Conservation (phyloP, 306 rosid genomes). For the Vigna hirtella region DNA sequence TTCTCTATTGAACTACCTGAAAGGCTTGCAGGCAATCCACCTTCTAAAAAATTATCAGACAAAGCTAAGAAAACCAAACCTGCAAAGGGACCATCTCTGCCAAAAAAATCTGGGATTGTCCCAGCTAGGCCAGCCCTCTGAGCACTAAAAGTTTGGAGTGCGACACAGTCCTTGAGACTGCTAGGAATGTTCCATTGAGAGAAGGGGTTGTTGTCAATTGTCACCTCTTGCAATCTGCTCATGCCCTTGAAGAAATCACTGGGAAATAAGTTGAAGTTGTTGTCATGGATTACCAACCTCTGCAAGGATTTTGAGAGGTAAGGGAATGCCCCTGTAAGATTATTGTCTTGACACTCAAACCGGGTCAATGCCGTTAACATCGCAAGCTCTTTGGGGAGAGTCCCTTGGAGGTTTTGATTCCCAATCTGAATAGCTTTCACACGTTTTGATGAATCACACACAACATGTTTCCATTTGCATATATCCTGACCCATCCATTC, state of each 20-base stretch:
- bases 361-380: conserved; percentile 46
- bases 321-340: conserved; percentile 69
- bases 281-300: conserved; percentile 53
- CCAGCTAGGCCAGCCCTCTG: conserved; percentile 53
- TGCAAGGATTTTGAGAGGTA: conserved; percentile 50
- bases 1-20: conserved; percentile 53
- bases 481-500: conserved; percentile 59
- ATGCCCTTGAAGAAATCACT: conserved; percentile 62
- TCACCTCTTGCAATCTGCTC: conserved; percentile 43
- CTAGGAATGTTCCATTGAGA: conserved; percentile 65
- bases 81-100: conserved; percentile 45
- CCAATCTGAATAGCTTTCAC: conserved; percentile 63
- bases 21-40: conserved; percentile 66
- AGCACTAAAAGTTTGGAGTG: conserved; percentile 57
- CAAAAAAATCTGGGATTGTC: conserved; percentile 63
- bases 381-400: conserved; percentile 60
- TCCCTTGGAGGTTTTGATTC: conserved; percentile 61
- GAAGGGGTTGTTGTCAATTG: conserved; percentile 59
- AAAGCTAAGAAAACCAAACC: conserved; percentile 55
- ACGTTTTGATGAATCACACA: conserved; percentile 46
- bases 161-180: conserved; percentile 44
- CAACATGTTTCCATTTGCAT: conserved; percentile 61
- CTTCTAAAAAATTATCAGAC: conserved; percentile 62
- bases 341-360: conserved; percentile 66
- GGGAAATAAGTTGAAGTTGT: conserved; percentile 62